These are phyloP conservation scores for Tephrocybe sp. DNA, from an alignment of 768 basidiomycete species.

Conservation along the genomic window DNA sequence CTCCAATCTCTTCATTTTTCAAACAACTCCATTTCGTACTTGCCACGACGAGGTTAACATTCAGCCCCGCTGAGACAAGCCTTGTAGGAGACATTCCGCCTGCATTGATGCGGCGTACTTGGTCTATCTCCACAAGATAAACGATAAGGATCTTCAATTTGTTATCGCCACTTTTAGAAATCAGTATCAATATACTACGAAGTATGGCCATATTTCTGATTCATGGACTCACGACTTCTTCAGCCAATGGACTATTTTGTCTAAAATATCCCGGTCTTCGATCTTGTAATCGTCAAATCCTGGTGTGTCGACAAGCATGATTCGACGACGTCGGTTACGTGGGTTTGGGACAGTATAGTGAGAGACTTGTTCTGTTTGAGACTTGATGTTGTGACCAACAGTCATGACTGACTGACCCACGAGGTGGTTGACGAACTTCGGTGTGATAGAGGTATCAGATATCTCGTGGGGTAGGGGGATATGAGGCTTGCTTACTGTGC, in stretches of 20 bases:
- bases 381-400: not conserved
- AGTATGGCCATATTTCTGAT: not conserved
- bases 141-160: not conserved
- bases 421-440: not conserved
- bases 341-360: not conserved
- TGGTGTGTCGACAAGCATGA: slow-evolving; percentile 1
- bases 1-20: not conserved
- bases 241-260: not conserved
- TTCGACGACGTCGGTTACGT: not conserved
- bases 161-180: not conserved
- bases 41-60: slow-evolving; percentile 1
- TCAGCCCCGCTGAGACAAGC: not conserved
- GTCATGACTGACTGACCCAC: not conserved
- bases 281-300: not conserved
- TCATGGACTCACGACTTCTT: not conserved
- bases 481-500: not conserved
- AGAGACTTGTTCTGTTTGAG: not conserved
- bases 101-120: not conserved
- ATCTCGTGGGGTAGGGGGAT: not conserved
- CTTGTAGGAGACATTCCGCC: slow-evolving; percentile 2
- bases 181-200: too few relatives aligned
- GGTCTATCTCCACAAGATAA: slow-evolving; percentile 3
- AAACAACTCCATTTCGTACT: slow-evolving; percentile 8
- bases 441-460: not conserved
- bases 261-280: not conserved